Base-by-base conservation (phyloP, 768 basidiomycete species). In the Mycena latifolia region DNA sequence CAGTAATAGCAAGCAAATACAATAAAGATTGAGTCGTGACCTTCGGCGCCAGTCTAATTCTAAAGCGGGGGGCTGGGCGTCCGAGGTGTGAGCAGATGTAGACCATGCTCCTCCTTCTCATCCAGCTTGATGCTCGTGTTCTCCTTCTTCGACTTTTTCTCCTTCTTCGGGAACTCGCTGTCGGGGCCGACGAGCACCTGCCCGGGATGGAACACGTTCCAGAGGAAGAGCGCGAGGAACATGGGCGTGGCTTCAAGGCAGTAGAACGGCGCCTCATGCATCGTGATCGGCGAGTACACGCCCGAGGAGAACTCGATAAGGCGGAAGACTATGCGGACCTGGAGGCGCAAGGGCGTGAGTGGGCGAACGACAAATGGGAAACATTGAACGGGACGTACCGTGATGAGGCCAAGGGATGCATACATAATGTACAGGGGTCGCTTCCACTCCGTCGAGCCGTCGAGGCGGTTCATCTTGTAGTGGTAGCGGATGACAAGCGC, bases 161-260 rank as follows among this genome's bases (percentile, higher is more conserved):
- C 47, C 51, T 66, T 66, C 47, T 61, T 70, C 7, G 69, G 71
- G 29, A 70, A 70, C 28, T 72, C 69, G 25, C 61, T 60, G 20
- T 67, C 71, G 7, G 69, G 65, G 15, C 71, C 71, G n/a, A n/a
- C n/a, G n/a, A n/a, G n/a, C n/a, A n/a, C n/a, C n/a, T n/a, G n/a
- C n/a, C n/a, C n/a, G n/a, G 72, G 72, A 43, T 73, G 72, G 11
- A 20, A 58, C 14, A 71, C 25, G 45, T 66, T 63, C 54, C 61
- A 56, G 8, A 71, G 24, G 18, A 47, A 18, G 45, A 73, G 41
- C 27, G 67, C 67, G 20, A 67, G 35, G n/a, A 62, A 50, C 72
- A 73, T 73, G 15, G 70, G 72, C 8, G 63, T 25, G 17, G 70
- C 70, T 22, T 73, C 72, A 35, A 71, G 61, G 52, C 31, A 27